Base-by-base conservation (phyloP, 2,329 filamentous ascomycete species). In the Exophiala oligosperma region DNA sequence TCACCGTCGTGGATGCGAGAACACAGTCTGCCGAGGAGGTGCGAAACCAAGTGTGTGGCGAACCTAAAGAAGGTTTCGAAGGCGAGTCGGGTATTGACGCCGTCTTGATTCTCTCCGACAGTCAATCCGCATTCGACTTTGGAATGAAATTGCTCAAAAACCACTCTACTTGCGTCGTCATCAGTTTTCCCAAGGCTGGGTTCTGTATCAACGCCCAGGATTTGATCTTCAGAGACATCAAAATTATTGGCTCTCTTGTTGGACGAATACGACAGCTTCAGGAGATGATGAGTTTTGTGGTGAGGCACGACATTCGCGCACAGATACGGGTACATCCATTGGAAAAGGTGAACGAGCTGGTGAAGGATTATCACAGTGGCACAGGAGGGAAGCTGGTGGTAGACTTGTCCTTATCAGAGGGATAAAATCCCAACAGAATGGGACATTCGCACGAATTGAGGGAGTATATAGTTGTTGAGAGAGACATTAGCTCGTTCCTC, bases 31-130 rank as follows among this genome's bases (percentile, higher is more conserved):
- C 71, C 1, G 62, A 66, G 2, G 68, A 70, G 23, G 52, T 74
- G 4, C 68, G 71, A 5, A 66, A 66, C 32, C 56, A 70, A 21
- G 56, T 66, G 14, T 60, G 59, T 9, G n/a, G 47, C 9, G 57
- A 63, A 11, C 60, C 64, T 7, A 43, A 28, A 23, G 26, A 52
- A 21, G 43, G 51, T 14, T 46, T 61, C 46, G 53, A 46, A 21
- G 44, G 51, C 4, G 73, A 79, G 47, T 75, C 76, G 70, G 78
- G 78, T 0, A 60, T 80, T 9, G 78, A 80, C 61, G 76, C 76
- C 0, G 74, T 79, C 40, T 63, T 77, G 2, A 55, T 77, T 9
- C 66, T 76, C 14, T 73, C 72, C 0, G 73, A 74, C 4, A 74
- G 71, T 41, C 64, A 63, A 40, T 69, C 73, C 63, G 73, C 74